A percentile compares a stretch with the other conserved stretches of the same genome.
Conservation (phyloP, 306 rosid genomes). For the Canavalia ensiformis region DNA sequence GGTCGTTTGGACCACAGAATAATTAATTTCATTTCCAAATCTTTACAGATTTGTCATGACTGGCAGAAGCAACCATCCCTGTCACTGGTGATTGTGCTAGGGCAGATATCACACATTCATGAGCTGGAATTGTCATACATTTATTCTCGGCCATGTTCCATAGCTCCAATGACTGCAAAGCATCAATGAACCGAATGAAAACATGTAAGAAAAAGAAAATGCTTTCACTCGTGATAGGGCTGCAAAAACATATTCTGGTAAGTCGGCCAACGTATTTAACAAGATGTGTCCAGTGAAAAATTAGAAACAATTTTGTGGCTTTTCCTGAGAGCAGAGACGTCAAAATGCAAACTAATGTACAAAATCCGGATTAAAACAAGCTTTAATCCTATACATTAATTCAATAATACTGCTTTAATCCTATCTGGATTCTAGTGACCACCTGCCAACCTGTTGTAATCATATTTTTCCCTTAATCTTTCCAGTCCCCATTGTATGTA, state of each 20-base stretch:
- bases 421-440: not conserved
- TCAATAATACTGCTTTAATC: not conserved
- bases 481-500: not conserved
- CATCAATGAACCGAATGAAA: constrained; percentile 44
- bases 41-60: constrained; percentile 89
- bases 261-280: not conserved
- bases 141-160: constrained; percentile 88
- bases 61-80: constrained; percentile 93
- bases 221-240: not conserved
- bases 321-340: not conserved
- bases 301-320: not conserved
- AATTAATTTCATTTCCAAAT: constrained; percentile 73
- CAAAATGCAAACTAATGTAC: constrained; percentile 16
- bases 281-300: not conserved
- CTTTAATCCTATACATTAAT: not conserved
- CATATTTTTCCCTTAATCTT: not conserved
- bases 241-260: constrained; percentile 16
- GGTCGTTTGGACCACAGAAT: constrained; percentile 44
- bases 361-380: not conserved
- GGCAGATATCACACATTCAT: constrained; percentile 83
- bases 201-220: not conserved
- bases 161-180: constrained; percentile 85
- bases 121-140: constrained; percentile 81
- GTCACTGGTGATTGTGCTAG: constrained; percentile 80
- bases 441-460: not conserved